Base-by-base conservation (phyloP, 352 stramenopile species). In the Pythium phragmitis region DNA sequence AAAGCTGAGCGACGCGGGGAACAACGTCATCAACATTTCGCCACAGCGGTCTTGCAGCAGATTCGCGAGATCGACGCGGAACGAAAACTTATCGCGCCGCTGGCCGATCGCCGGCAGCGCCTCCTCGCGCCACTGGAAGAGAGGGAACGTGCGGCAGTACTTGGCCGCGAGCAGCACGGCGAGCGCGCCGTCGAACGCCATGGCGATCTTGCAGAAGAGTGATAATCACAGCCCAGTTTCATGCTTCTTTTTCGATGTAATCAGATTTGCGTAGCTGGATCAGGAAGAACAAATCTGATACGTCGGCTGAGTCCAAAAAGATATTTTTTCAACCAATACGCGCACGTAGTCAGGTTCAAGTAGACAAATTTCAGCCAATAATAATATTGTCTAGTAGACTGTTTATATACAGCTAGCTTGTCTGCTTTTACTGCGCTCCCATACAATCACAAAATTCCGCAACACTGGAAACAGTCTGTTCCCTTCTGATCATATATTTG, bases 101-200 rank as follows among this genome's bases (percentile, higher is more conserved):
- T 67, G 60, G 5, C 85, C 82, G 55, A 93, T 80, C 48, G 67
- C 63, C 7, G 76, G 79, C 6, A 89, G 74, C 55, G 82, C 74
- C 43, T 91, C 80, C 57, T 93, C 82, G 5, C 73, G 70, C 85
- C 85, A 93, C 50, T 58, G 65, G 57, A 93, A 90, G 8, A 93
- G 70, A 13, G 85, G 85, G 56, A 82, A 84, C 34, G 82, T 72
- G 46, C 74, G 70, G 67, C 82, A 91, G 72, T 81, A 93, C 63
- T 89, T 89, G 65, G 76, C 77, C 37, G 85, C 85, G 34, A 91
- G 70, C 26, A 93, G 77, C 67, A 93, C 80, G n/a, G 85, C 82
- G 46, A 78, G 69, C 58, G 78, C 62, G 43, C 70, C 82, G 55
- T 82, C 77, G 67, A 90, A 88, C 48, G 55, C 51, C 62, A 70